A percentile compares a stretch with the other conserved stretches of the same genome.
Conservation (phyloP, 495 filamentous ascomycete species). For the Penicillium silybi region DNA sequence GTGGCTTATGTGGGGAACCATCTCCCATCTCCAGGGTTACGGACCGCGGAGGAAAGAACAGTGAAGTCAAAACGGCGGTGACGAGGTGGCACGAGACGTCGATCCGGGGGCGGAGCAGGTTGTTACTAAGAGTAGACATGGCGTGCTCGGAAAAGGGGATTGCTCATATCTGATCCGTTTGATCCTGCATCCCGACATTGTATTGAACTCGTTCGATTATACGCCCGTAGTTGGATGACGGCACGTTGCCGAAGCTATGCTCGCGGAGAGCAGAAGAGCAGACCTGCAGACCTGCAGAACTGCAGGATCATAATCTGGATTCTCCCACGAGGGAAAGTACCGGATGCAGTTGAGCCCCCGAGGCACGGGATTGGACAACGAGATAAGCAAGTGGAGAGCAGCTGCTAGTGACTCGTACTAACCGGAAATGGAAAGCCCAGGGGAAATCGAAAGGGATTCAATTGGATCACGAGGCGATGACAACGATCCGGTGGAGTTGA, state of each 20-base stretch:
- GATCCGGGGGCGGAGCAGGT: conserved; percentile 12
- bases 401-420: conserved; percentile 6
- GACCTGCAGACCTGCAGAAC: no score
- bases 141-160: conserved; percentile 31
- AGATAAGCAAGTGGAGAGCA: conserved; percentile 30
- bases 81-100: conserved; percentile 2
- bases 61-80: conserved; percentile 10
- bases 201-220: no score
- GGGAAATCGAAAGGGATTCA: conserved; percentile 2
- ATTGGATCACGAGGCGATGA: conserved; percentile 14
- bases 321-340: background rate
- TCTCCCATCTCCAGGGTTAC: background rate
- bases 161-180: conserved; percentile 16
- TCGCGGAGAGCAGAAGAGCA: no score
- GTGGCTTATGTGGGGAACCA: conserved; percentile 6
- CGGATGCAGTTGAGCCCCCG: background rate
- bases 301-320: background rate
- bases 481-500: conserved; percentile 22
- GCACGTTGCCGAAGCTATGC: no score
- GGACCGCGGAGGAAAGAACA: background rate
- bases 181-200: background rate
- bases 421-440: conserved; percentile 9
- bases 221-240: background rate
- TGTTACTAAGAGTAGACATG: conserved; percentile 14
- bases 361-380: conserved; percentile 12